Base-by-base conservation (phyloP, 2,329 filamentous ascomycete genomes). In the Alternaria gaisen region DNA sequence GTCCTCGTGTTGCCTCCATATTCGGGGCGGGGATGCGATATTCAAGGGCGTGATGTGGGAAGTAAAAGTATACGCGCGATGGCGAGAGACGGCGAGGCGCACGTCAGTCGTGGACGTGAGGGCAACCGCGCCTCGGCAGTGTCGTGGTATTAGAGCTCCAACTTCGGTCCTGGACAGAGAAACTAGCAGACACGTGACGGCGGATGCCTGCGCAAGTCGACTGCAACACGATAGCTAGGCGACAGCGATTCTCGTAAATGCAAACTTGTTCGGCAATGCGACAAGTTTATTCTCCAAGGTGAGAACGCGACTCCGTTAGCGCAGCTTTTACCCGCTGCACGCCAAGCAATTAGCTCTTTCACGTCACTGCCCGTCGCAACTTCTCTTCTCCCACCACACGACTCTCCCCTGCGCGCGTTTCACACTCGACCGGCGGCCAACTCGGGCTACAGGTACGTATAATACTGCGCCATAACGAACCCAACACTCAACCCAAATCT, bases 1-100 rank as follows among this genome's bases (percentile, higher is more conserved):
- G 94, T 72, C 94, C 95, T 67, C 94, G 90, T 65, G 74, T 90
- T 59, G 90, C 88, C 85, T 98, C 94, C 94, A 98, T 97, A 66
- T 64, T 87, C 9, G 40, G 11, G 8, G 36, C 18, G 12, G 20
- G 26, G 16, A n/a, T 20, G 28, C 28, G 28, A n/a, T 34, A 10
- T 10, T 43, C 38, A 2, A 16, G 38, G 38, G 30, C 9, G 4
- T 28, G 6, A 32, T 18, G 36, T 57, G 30, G 32, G 26, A 36
- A 3, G 46, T 46, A 5, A 3, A 5, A 24, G 46, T 32, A 20
- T 43, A n/a, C 42, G 24, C 46, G 30, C 4, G 46, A 38, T 26
- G 46, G 30, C 22, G 43, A 41, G 8, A 32, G 47, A 34, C 43
- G 32, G 26, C 48, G 58, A 34, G 30, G 42, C 34, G 46, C 42